Evolutionary conservation across 768 basidiomycete species (phyloP), one percentile per base, ranked within the genome.

Genomic region (Trametes maxima): DNA sequence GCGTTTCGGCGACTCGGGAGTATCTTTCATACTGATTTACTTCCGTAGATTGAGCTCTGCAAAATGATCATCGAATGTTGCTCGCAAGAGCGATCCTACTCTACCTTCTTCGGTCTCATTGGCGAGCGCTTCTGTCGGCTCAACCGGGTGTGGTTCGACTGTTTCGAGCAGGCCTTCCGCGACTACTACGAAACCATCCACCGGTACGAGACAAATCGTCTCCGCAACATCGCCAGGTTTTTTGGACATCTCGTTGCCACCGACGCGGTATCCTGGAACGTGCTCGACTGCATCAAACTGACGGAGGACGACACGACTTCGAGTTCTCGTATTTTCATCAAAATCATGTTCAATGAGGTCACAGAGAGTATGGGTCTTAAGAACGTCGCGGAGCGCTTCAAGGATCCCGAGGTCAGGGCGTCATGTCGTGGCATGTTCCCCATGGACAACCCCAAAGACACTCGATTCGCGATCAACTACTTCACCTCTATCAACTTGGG

Each of bases 31-130:
- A 21, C 35, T 57, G 42, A 50, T 24, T 48, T 4, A 57, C 16
- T 22, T 62, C 12, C 44, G 6, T 69, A 97, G 94, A 90, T 94
- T 67, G 96, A 98, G 73, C 76, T 99, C 59, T 86, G 92, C 73
- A 98, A 98, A 81, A 99, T 99, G 97, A 85, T 99, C 64, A 92
- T 99, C 74, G 96, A 98, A 70, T 99, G 97, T 90, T 98, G 97
- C 74, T 98, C 97, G 1, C 97, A 99, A 79, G 97, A 98, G 74
- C 90, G 97, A 14, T 95, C 96, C 0, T 99, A 98, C 74, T 94
- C 92, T 2, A 91, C 83, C n/a, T 98, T 97, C 80, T 99, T 95
- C 70, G 97, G 97, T 13, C 86, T 98, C 21, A 82, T 97, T 64
- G 94, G 94, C 56, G 97, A 99, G 74, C 90, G 97, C 21, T 95